Conservation (phyloP, 2,329 filamentous ascomycete genomes). For the Claviceps sorghi region DNA sequence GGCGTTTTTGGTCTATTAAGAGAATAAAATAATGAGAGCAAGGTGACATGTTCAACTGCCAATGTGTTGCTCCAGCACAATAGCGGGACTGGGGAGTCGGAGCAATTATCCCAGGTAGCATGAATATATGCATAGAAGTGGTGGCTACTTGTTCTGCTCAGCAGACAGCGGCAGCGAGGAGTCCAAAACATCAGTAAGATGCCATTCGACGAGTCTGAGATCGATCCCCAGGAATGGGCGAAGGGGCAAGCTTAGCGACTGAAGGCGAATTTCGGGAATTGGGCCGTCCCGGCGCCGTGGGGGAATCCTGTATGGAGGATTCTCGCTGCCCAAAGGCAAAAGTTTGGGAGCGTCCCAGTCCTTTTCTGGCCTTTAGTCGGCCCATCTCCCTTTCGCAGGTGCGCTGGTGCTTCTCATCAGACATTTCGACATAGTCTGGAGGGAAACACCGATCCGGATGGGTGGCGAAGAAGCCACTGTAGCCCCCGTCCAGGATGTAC, state of each 20-base stretch:
- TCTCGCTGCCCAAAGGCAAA: constrained; percentile 80
- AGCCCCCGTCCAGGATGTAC: constrained; percentile 92
- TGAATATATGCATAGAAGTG: constrained; percentile 7
- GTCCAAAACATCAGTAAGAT: constrained; percentile 36
- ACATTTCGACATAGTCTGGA: constrained; percentile 95
- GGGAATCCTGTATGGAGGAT: constrained; percentile 41
- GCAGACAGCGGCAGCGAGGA: constrained; percentile 13
- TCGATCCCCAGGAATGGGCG: constrained; percentile 32
- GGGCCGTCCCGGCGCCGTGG: constrained; percentile 36
- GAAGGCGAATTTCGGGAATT: constrained; percentile 23
- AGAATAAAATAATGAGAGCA: background rate
- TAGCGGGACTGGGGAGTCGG: background rate
- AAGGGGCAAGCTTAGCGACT: constrained; percentile 30
- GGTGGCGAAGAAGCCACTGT: constrained; percentile 78
- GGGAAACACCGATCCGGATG: constrained; percentile 75
- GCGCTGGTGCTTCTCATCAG: constrained; percentile 74
- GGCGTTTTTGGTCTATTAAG: too few species aligned
- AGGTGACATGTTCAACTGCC: background rate
- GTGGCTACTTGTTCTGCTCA: constrained; percentile 12
- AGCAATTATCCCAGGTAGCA: constrained; percentile 9
- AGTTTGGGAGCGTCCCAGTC: constrained; percentile 75
- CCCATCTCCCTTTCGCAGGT: constrained; percentile 93
- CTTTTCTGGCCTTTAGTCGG: constrained; percentile 78
- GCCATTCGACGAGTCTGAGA: constrained; percentile 45
- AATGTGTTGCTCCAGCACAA: constrained; percentile 1